These are phyloP conservation scores for Stenocarpella maydis DNA, from an alignment of 2,329 filamentous ascomycete species.

Conservation along the genomic window DNA sequence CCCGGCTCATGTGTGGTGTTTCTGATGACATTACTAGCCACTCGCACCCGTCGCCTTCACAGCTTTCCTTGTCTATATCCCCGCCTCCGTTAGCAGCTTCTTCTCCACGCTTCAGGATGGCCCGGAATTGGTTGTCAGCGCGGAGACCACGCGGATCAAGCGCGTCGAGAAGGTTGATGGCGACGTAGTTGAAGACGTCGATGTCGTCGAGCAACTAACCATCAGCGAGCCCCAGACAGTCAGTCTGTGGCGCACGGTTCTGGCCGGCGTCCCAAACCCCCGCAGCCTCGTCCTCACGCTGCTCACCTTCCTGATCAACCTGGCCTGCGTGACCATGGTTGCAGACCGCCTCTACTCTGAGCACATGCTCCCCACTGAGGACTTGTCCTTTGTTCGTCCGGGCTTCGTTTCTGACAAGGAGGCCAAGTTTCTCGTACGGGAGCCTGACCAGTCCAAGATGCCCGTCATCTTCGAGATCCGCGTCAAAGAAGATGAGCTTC, in stretches of 20 bases:
- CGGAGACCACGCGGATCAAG: conserved; percentile 48
- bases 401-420: conserved; percentile 85
- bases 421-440: conserved; percentile 84
- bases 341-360: conserved; percentile 82
- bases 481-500: conserved; percentile 58
- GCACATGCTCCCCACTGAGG: conserved; percentile 73
- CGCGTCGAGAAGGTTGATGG: conserved; percentile 38
- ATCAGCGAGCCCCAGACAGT: conserved; percentile 60
- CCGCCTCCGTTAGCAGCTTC: conserved; percentile 68
- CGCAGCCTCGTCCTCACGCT: conserved; percentile 72
- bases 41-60: conserved; percentile 58
- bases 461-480: conserved; percentile 77
- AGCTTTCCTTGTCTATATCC: conserved; percentile 71
- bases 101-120: conserved; percentile 64
- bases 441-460: conserved; percentile 78
- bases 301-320: conserved; percentile 76
- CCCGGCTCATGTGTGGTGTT: not conserved
- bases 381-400: conserved; percentile 85
- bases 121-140: conserved; percentile 65
- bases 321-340: conserved; percentile 71
- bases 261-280: conserved; percentile 79
- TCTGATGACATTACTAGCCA: conserved; percentile 30
- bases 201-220: conserved; percentile 63
- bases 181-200: conserved; percentile 66
- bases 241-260: conserved; percentile 49